Evolutionary conservation across 2,329 filamentous ascomycete genomes (phyloP).

Genomic region (Paecilomyces niveus): DNA sequence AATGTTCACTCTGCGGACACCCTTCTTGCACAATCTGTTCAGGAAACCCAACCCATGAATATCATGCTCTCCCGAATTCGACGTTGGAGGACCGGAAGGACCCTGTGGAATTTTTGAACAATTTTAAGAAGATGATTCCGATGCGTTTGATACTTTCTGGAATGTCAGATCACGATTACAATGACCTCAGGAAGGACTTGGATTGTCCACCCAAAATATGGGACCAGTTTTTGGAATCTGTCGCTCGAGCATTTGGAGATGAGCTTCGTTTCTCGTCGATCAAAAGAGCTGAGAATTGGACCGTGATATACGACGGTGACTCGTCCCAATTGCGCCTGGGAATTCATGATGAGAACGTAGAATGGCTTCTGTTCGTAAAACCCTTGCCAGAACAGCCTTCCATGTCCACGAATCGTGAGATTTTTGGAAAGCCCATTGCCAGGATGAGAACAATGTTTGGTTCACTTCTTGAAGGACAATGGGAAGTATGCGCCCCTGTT

Average conservation of each 20-base stretch:
- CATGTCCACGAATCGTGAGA: constrained; percentile 33
- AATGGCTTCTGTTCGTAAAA: constrained; percentile 46
- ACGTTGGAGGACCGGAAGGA: constrained; percentile 31
- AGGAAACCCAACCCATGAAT: constrained; percentile 48
- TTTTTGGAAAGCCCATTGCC: constrained; percentile 42
- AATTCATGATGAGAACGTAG: constrained; percentile 16
- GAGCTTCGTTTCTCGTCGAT: constrained; percentile 22
- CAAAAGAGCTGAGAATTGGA: constrained; percentile 25
- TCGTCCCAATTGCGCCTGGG: constrained; percentile 18
- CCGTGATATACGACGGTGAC: constrained; percentile 20
- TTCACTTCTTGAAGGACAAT: constrained; percentile 32
- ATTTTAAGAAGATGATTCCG: constrained; percentile 37
- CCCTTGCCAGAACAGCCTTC: constrained; percentile 30
- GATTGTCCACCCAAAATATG: constrained; percentile 17
- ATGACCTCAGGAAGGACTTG: constrained; percentile 9
- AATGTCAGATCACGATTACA: constrained; percentile 17
- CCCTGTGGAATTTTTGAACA: constrained; percentile 2
- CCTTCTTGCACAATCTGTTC: constrained; percentile 49
- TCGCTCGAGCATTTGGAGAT: constrained; percentile 18
- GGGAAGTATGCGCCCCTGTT: constrained; percentile 39
- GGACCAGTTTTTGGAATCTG: constrained; percentile 24
- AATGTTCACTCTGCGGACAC: constrained; percentile 48
- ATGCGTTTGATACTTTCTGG: constrained; percentile 31
- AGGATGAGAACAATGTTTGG: constrained; percentile 32
- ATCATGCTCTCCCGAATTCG: constrained; percentile 17